Percentiles rank a stretch among this genome's conserved stretches.
phyloP scores from a whole-genome alignment of 306 rosid genomes.

The Vigna radiata region DNA sequence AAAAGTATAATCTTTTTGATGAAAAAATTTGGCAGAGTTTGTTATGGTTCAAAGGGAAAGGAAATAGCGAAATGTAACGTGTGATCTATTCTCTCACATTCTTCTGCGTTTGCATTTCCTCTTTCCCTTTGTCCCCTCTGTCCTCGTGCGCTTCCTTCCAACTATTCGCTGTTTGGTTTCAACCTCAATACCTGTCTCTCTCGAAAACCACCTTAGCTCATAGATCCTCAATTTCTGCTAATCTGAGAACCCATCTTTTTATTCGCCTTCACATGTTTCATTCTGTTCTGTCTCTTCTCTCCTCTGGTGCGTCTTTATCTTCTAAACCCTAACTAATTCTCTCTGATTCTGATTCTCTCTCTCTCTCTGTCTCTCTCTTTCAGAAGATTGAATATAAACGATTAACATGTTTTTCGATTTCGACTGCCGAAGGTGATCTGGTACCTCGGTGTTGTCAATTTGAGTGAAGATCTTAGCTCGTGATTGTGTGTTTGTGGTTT shows the following conservation, averaged over 20 bases:
- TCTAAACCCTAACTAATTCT: conserved; percentile 58
- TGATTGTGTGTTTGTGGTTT: conserved; percentile 33
- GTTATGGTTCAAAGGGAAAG: conserved; percentile 1
- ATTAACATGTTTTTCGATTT: conserved; percentile 2
- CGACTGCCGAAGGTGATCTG: neutral
- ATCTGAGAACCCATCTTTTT: conserved; percentile 38
- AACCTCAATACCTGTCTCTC: conserved; percentile 27
- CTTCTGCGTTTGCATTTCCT: neutral
- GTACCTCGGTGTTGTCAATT: neutral
- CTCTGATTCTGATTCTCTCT: neutral
- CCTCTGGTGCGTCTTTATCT: conserved; percentile 48
- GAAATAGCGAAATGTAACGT: conserved; percentile 35
- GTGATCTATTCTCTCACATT: conserved; percentile 2
- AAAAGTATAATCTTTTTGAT: neutral
- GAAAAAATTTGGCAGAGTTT: neutral
- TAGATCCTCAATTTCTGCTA: conserved; percentile 46
- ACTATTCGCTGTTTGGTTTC: conserved; percentile 50
- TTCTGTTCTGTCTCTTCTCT: conserved; percentile 41
- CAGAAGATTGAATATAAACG: neutral
- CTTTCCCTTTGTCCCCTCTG: conserved; percentile 41
- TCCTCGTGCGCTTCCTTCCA: conserved; percentile 42
- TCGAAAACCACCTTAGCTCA: conserved; percentile 19
- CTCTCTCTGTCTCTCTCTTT: neutral
- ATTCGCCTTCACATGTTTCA: conserved; percentile 17
- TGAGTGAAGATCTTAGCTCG: conserved; percentile 39